phyloP scores from a whole-genome alignment of 1,284 basidiomycete species.

The Apiotrichum veenhuisii region DNA sequence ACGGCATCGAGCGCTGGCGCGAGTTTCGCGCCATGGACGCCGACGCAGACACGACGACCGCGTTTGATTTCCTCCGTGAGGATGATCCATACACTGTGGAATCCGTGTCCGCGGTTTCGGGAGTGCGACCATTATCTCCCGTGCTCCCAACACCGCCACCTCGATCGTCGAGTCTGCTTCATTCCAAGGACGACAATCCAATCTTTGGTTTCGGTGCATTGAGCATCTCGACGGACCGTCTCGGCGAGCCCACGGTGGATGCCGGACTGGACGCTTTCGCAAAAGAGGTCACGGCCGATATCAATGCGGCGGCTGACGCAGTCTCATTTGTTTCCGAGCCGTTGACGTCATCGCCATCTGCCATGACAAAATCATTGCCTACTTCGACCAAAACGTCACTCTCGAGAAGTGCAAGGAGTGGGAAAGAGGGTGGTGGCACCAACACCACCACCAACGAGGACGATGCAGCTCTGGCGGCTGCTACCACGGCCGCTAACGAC shows the following conservation, averaged over 20 bases:
- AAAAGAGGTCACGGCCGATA: slow-evolving; percentile 2
- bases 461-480: neutral
- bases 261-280: neutral
- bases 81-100: slow-evolving; percentile 17
- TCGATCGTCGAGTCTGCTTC: slow-evolving; percentile 6
- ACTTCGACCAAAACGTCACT: slow-evolving; percentile 49
- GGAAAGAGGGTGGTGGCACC: slow-evolving; percentile 28
- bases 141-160: neutral
- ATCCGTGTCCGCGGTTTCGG: slow-evolving; percentile 5
- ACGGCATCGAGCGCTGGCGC: slow-evolving; percentile 10
- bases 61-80: neutral
- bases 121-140: neutral
- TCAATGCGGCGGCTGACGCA: slow-evolving; percentile 21
- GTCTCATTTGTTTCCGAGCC: slow-evolving; percentile 18
- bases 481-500: neutral
- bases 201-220: slow-evolving; percentile 3
- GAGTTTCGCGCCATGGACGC: slow-evolving; percentile 4
- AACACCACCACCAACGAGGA: neutral
- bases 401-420: slow-evolving; percentile 44
- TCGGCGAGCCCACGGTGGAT: slow-evolving; percentile 2
- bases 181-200: neutral
- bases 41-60: slow-evolving; percentile 1
- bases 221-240: slow-evolving; percentile 2
- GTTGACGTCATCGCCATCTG: slow-evolving; percentile 34
- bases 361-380: slow-evolving; percentile 31